These are phyloP conservation scores for Neospermospora avenae DNA, from an alignment of 2,329 filamentous ascomycete species.

Conservation along the genomic window DNA sequence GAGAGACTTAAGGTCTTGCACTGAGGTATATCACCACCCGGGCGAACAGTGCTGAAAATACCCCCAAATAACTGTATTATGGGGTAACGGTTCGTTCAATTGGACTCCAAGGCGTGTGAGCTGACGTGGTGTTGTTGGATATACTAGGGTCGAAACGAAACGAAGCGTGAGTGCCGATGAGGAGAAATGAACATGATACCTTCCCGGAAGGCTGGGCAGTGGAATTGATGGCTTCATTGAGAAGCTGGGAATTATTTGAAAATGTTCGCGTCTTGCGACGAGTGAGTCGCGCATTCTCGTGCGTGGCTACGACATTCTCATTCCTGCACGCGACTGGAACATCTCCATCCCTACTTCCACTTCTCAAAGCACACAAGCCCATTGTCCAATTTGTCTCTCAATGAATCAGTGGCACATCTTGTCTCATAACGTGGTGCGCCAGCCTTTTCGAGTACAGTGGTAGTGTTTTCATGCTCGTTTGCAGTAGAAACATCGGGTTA, in stretches of 20 bases:
- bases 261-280: not conserved
- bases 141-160: slow-evolving; percentile 6
- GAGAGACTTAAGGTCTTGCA: slow-evolving; percentile 1
- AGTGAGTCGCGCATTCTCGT: slow-evolving; percentile 1
- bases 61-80: not conserved
- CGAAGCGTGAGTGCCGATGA: not conserved
- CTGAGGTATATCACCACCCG: slow-evolving; percentile 1
- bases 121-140: not conserved
- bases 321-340: slow-evolving; percentile 4
- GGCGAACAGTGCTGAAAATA: not conserved
- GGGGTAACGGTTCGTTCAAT: not conserved
- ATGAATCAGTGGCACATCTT: not conserved
- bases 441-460: not conserved
- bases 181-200: not conserved
- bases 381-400: not conserved
- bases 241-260: not conserved
- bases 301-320: slow-evolving; percentile 1
- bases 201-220: slow-evolving; percentile 9
- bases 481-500: not conserved
- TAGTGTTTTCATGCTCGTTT: not conserved
- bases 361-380: not conserved
- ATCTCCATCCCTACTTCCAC: too few species aligned
- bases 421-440: too few species aligned
- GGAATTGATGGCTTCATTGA: not conserved
- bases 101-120: not conserved